A percentile compares a stretch with the other conserved stretches of the same genome.
Conservation (phyloP, 106 monocot genomes). For the Apostasia shenzhenica region DNA sequence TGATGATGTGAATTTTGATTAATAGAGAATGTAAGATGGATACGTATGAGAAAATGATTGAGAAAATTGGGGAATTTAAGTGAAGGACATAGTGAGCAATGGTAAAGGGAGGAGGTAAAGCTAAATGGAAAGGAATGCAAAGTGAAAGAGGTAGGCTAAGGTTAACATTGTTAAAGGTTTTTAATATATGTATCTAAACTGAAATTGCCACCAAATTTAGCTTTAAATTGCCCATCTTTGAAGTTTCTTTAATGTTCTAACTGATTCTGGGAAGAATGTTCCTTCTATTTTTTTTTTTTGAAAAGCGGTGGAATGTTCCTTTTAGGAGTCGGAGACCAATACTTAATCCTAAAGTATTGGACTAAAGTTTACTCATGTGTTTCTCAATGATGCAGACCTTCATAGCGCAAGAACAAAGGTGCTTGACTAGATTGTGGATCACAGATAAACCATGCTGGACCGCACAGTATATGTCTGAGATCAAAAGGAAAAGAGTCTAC, state of each 20-base stretch:
- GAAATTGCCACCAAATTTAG: not conserved
- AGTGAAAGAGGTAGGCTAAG: not conserved
- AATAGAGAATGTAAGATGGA: too few relatives aligned
- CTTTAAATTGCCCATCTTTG: not conserved
- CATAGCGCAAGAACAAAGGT: slow-evolving; percentile 82
- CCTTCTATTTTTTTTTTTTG: too few relatives aligned
- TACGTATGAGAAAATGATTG: too few relatives aligned
- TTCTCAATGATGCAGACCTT: slow-evolving; percentile 47
- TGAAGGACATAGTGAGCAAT: too few relatives aligned
- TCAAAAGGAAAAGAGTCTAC: slow-evolving; percentile 56
- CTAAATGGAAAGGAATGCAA: not conserved
- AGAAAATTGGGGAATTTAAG: too few relatives aligned
- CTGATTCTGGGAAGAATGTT: not conserved
- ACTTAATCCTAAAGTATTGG: not conserved
- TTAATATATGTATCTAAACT: not conserved
- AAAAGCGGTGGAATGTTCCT: too few relatives aligned
- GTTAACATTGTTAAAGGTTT: not conserved
- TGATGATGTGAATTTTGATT: too few relatives aligned
- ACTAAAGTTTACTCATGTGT: not conserved
- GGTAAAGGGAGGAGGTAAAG: too few relatives aligned
- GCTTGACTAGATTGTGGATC: slow-evolving; percentile 69
- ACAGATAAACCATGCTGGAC: slow-evolving; percentile 58
- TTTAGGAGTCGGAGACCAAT: too few relatives aligned
- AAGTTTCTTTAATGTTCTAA: too few relatives aligned
- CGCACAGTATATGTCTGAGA: slow-evolving; percentile 39